Evolutionary conservation across 192 early-diverging fungal genomes (phyloP).

Genomic region (Cetraspora pellucida): DNA sequence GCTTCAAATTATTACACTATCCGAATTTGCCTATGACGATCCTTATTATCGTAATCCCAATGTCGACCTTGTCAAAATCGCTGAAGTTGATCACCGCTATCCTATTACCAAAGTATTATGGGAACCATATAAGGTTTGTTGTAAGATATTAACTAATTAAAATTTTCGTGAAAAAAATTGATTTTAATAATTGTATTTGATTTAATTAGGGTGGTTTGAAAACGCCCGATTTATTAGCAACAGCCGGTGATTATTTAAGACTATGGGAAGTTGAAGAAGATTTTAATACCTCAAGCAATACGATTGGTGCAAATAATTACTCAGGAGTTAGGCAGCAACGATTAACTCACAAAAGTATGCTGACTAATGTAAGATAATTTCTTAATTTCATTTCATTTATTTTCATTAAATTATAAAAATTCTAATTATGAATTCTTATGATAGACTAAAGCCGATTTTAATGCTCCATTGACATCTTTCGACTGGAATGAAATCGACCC

Average conservation of each 20-base stretch:
- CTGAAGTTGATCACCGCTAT: constrained; percentile 78
- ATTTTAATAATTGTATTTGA: background rate
- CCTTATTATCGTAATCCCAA: constrained; percentile 43
- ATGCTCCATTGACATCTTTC: constrained; percentile 92
- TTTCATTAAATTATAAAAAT: background rate
- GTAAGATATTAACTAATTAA: background rate
- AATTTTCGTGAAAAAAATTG: background rate
- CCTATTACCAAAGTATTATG: constrained; percentile 92
- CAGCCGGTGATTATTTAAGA: constrained; percentile 83
- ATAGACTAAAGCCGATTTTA: constrained; percentile 71
- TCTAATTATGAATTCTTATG: background rate
- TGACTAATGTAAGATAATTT: constrained; percentile 59
- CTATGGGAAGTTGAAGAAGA: constrained; percentile 85
- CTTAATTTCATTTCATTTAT: no score
- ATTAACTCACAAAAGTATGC: constrained; percentile 50
- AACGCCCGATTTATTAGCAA: constrained; percentile 78
- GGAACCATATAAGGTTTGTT: constrained; percentile 70
- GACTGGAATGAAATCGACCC: constrained; percentile 96
- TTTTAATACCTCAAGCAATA: constrained; percentile 34
- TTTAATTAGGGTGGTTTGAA: constrained; percentile 39
- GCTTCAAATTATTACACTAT: constrained; percentile 67
- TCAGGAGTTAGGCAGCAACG: constrained; percentile 39
- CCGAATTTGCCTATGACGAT: constrained; percentile 50
- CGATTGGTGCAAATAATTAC: constrained; percentile 43
- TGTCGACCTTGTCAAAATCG: constrained; percentile 73